Conservation (phyloP, 2,329 filamentous ascomycete genomes). For the Colletotrichum scovillei region DNA sequence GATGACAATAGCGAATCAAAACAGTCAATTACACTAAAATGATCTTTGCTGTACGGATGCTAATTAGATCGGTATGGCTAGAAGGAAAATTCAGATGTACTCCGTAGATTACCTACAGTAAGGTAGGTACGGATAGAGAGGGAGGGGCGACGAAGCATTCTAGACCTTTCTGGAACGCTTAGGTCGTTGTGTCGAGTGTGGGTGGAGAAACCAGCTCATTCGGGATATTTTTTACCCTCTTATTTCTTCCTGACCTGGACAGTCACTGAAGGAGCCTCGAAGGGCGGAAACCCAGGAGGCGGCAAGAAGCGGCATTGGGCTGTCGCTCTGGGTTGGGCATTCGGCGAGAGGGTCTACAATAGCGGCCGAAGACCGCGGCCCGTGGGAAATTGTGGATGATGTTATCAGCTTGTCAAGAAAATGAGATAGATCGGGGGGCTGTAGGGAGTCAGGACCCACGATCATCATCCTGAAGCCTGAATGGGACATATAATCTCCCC, state of each 20-base stretch:
- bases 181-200: not conserved
- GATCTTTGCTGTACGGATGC: no score
- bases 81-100: not conserved
- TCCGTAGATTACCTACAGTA: no score
- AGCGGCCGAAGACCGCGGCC: not conserved
- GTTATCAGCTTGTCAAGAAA: no score
- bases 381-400: slow-evolving; percentile 4
- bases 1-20: no score
- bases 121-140: not conserved
- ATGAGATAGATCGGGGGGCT: not conserved
- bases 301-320: slow-evolving; percentile 34
- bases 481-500: slow-evolving; percentile 5
- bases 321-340: slow-evolving; percentile 10
- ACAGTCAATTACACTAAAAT: no score
- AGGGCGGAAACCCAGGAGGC: not conserved
- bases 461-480: slow-evolving; percentile 12
- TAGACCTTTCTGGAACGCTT: not conserved
- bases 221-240: not conserved
- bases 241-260: not conserved
- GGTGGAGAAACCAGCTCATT: not conserved
- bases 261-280: no score
- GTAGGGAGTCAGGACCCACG: not conserved
- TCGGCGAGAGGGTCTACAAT: slow-evolving; percentile 6
- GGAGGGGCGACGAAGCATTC: not conserved
- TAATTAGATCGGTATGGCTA: no score